phyloP scores from a whole-genome alignment of 345 rosid species.

The Brassica juncea region DNA sequence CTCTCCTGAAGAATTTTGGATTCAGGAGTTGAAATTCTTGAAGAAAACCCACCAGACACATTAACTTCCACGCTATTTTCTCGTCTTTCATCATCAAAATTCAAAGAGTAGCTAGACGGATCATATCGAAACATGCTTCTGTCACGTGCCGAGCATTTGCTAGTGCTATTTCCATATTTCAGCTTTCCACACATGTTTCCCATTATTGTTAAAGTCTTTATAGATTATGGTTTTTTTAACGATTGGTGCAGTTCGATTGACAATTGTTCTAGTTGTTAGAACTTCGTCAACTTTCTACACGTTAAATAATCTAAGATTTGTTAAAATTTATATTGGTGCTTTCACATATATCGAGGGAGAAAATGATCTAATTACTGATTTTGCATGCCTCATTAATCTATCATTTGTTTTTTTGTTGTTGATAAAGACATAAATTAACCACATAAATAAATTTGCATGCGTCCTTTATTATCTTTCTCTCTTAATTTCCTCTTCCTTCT shows the following conservation, averaged over 20 bases:
- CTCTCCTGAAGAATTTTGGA: background rate
- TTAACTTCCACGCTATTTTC: background rate
- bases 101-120: constrained; percentile 16
- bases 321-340: background rate
- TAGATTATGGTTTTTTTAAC: background rate
- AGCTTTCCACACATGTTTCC: constrained; percentile 20
- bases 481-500: no score
- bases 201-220: constrained; percentile 16
- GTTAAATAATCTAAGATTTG: background rate
- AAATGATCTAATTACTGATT: background rate
- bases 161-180: background rate
- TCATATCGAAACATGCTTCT: constrained; percentile 32
- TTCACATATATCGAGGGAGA: constrained; percentile 7
- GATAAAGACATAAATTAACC: background rate
- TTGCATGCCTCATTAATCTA: background rate
- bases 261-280: background rate
- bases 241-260: background rate
- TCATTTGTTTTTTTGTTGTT: background rate
- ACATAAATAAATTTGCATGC: background rate
- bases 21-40: background rate
- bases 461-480: no score
- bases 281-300: background rate
- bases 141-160: background rate
- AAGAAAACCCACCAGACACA: background rate
- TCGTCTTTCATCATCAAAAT: constrained; percentile 29